Conservation (phyloP, 345 rosid genomes). For the Turnera subulata region DNA sequence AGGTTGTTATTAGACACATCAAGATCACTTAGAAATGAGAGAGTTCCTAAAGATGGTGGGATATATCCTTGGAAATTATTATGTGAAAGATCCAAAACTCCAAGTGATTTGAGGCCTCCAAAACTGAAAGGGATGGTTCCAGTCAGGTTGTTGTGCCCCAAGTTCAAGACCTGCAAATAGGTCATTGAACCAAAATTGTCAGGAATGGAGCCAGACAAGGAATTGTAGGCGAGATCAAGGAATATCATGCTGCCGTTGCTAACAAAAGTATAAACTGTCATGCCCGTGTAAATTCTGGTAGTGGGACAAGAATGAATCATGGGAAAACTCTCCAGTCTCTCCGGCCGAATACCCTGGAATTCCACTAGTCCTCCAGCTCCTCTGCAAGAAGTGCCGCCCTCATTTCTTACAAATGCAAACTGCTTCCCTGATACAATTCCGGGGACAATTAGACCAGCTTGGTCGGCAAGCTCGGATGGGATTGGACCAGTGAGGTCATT, state of each 20-base stretch:
- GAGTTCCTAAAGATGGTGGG: constrained; percentile 70
- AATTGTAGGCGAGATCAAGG: constrained; percentile 83
- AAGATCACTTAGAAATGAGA: constrained; percentile 85
- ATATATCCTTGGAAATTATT: constrained; percentile 67
- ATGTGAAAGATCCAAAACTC: constrained; percentile 91
- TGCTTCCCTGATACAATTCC: constrained; percentile 88
- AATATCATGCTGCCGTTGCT: constrained; percentile 85
- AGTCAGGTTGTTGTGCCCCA: constrained; percentile 73
- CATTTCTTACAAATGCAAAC: constrained; percentile 90
- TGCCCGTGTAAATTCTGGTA: constrained; percentile 78
- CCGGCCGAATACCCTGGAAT: constrained; percentile 73
- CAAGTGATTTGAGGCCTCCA: constrained; percentile 69
- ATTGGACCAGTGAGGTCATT: constrained; percentile 57
- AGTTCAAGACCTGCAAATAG: constrained; percentile 82
- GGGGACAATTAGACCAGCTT: constrained; percentile 66
- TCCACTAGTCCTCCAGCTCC: constrained; percentile 98
- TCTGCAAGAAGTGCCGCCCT: constrained; percentile 91
- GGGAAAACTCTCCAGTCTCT: constrained; percentile 60
- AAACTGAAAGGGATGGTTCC: constrained; percentile 76
- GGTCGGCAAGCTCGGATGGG: constrained; percentile 61
- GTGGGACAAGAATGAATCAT: constrained; percentile 90
- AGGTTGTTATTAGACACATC: constrained; percentile 93
- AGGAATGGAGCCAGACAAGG: constrained; percentile 65
- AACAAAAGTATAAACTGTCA: constrained; percentile 67
- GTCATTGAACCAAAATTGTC: constrained; percentile 57